Base-by-base conservation (phyloP, 1,284 basidiomycete genomes). In the Macrocystidia cucumis region DNA sequence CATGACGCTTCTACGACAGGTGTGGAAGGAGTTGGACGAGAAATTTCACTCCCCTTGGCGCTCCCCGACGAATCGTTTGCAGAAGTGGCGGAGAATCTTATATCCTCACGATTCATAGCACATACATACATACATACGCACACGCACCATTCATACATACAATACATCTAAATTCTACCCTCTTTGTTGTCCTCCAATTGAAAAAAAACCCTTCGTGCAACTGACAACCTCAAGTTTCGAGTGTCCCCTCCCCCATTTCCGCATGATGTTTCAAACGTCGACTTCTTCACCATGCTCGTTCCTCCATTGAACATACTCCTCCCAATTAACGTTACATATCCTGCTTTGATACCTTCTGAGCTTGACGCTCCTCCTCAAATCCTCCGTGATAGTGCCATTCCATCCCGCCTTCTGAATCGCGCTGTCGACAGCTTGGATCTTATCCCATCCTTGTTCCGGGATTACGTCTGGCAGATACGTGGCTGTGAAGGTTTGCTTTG, bases 391-490 rank as follows among this genome's bases (percentile, higher is more conserved):
- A 20, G 60, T 57, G 1, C 90, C 91, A 38, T 63, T 74, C 78
- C 84, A 97, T 3, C 91, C 92, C 4, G 92, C 90, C 61, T 98
- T 98, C 40, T 78, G 75, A 44, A 98, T 91, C 9, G 91, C 91
- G 48, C 80, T 90, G 48, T 93, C 82, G 28, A 98, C 66, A 1
- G 95, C 83, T 54, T 96, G 87, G 35, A 81, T 64, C 67, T 87
- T 86, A 40, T 80, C 76, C 95, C 95, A 98, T 2, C 89, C 91
- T 60, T 98, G 95, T 32, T 91, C 91, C 1, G 81, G 74, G 26
- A 88, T 83, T 35, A 98, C 85, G 42, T 98, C 84, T 2, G 95
- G 95, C n/a, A 98, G 72, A 57, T 96, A 98, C 1, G 90, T 95
- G 2, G 93, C 93, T 3, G 78, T 78, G 45, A 96, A 79, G 2